A percentile compares a stretch with the other conserved stretches of the same genome.
phyloP scores from a whole-genome alignment of 1,284 basidiomycete species.

The Chiua sp. region DNA sequence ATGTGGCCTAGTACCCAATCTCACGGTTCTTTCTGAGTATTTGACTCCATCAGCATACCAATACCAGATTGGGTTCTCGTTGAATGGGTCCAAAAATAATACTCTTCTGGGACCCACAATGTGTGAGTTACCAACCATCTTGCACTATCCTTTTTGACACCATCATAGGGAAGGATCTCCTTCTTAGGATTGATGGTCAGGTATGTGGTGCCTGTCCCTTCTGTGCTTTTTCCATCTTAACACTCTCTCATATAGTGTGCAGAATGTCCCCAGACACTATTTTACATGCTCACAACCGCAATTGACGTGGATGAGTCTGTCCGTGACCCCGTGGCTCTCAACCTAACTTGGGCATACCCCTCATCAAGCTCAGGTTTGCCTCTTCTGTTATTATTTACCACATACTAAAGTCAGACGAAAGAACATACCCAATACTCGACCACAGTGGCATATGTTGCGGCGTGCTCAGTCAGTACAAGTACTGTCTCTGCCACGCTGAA shows the following conservation, averaged over 20 bases:
- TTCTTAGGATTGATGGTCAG: neutral
- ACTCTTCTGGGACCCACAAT: neutral
- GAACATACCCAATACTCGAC: neutral
- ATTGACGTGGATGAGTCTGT: neutral
- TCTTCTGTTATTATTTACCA: neutral
- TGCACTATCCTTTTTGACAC: neutral
- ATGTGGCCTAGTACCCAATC: conserved; percentile 13
- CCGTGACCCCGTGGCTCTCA: neutral
- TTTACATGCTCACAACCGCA: neutral
- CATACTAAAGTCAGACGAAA: neutral
- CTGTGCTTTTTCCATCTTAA: neutral
- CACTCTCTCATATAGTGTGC: neutral
- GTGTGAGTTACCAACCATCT: neutral
- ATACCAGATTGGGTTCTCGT: neutral
- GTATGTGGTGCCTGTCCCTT: neutral
- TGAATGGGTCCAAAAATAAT: neutral
- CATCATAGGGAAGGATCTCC: neutral
- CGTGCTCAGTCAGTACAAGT: neutral
- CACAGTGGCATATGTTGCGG: neutral
- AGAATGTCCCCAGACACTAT: neutral
- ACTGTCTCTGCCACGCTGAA: neutral
- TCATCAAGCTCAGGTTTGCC: neutral
- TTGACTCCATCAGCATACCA: neutral
- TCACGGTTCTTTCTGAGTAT: neutral
- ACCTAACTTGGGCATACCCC: neutral